Conservation (phyloP, 306 rosid genomes). For the Ochetophila trinervis region DNA sequence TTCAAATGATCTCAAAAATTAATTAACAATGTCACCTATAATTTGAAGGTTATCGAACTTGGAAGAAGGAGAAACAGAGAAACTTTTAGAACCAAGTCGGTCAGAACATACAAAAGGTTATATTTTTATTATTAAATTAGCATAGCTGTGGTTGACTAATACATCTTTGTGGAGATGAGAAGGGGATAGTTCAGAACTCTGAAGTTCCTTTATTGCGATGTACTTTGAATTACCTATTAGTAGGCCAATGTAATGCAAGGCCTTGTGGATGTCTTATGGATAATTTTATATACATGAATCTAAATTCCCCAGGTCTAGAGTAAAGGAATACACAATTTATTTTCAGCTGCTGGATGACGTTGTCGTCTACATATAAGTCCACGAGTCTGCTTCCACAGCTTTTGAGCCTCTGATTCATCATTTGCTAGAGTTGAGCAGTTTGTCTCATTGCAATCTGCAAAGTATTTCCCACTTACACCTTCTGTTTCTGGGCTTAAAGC, state of each 20-base stretch:
- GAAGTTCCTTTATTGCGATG: slow-evolving; percentile 26
- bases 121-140: not conserved
- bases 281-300: slow-evolving; percentile 29
- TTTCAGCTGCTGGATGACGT: slow-evolving; percentile 34
- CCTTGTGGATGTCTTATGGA: slow-evolving; percentile 4
- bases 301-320: not conserved
- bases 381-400: slow-evolving; percentile 69
- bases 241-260: slow-evolving; percentile 8
- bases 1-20: no score
- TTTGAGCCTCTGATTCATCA: slow-evolving; percentile 65
- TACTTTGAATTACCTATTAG: slow-evolving; percentile 11
- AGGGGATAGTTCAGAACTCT: not conserved
- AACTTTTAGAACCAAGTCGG: no score
- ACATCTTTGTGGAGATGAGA: slow-evolving; percentile 13
- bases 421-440: slow-evolving; percentile 71
- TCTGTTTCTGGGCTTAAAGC: slow-evolving; percentile 71
- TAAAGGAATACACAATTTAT: slow-evolving; percentile 18
- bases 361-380: slow-evolving; percentile 53
- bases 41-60: no score
- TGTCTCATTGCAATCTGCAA: slow-evolving; percentile 79
- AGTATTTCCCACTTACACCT: slow-evolving; percentile 73
- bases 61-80: no score
- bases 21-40: no score
- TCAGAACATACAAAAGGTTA: no score
- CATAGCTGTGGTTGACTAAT: not conserved